Percentiles rank a stretch among this genome's conserved stretches.
These are phyloP conservation scores for Phyllachora maydis DNA, from an alignment of 2,329 filamentous ascomycete species.

Conservation along the genomic window DNA sequence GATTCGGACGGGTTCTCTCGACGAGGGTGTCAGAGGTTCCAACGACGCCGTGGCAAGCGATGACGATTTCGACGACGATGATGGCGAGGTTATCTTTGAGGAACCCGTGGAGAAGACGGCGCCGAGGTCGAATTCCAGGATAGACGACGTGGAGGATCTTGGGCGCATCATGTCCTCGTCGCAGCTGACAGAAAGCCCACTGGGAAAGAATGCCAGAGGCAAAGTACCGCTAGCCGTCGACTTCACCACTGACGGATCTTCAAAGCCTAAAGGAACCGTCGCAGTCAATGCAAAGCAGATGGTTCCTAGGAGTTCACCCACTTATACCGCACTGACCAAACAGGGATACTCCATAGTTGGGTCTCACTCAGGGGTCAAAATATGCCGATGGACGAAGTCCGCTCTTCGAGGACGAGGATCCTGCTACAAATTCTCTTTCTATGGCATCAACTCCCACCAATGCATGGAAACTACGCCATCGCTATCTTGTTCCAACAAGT, in stretches of 20 bases:
- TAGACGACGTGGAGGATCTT: slow-evolving; percentile 75
- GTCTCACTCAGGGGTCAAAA: slow-evolving; percentile 89
- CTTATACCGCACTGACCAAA: slow-evolving; percentile 75
- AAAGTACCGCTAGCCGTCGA: slow-evolving; percentile 51
- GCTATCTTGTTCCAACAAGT: slow-evolving; percentile 92
- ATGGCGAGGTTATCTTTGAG: slow-evolving; percentile 28
- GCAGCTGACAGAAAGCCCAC: no score
- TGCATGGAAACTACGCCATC: slow-evolving; percentile 98
- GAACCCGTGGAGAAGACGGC: slow-evolving; percentile 21
- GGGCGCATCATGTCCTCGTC: slow-evolving; percentile 39
- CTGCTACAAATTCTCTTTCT: slow-evolving; percentile 96
- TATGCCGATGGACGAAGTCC: slow-evolving; percentile 97
- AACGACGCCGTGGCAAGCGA: slow-evolving; percentile 75
- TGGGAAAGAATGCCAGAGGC: no score
- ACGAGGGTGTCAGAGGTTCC: slow-evolving; percentile 52
- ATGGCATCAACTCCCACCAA: slow-evolving; percentile 87
- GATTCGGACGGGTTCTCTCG: slow-evolving; percentile 35
- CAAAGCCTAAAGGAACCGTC: no score
- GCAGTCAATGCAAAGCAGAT: no score
- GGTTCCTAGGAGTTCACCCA: slow-evolving; percentile 82
- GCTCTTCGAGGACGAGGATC: slow-evolving; percentile 81
- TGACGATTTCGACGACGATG: slow-evolving; percentile 44
- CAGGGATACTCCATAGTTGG: slow-evolving; percentile 93
- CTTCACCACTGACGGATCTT: no score
- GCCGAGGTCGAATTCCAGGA: slow-evolving; percentile 16